Conservation (phyloP, 257 asterid genomes). For the Leonotis leonurus region DNA sequence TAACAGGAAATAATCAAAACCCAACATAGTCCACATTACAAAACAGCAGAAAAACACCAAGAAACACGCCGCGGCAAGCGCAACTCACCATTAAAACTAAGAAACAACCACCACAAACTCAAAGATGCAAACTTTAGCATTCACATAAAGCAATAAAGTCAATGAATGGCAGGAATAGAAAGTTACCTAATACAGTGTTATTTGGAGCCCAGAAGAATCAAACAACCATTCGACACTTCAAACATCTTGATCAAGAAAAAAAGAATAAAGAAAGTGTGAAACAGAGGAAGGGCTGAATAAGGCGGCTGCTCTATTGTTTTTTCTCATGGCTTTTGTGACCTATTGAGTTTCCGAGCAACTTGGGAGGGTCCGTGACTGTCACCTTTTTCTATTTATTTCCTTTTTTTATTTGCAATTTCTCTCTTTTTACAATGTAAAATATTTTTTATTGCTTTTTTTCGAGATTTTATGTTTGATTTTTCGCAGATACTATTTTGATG, state of each 20-base stretch:
- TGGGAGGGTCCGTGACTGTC: slow-evolving; percentile 24
- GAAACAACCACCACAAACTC: slow-evolving; percentile 9
- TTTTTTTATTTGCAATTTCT: not conserved
- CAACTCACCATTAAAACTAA: slow-evolving; percentile 17
- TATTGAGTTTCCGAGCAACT: slow-evolving; percentile 49
- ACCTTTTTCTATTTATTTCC: not conserved
- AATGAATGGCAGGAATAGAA: slow-evolving; percentile 10
- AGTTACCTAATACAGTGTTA: slow-evolving; percentile 30
- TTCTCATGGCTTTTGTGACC: slow-evolving; percentile 33
- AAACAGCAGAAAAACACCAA: slow-evolving; percentile 15
- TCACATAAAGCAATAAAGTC: slow-evolving; percentile 14
- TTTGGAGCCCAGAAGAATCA: slow-evolving; percentile 31
- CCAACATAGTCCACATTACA: slow-evolving; percentile 28
- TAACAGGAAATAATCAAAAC: not conserved
- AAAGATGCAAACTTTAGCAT: slow-evolving; percentile 13
- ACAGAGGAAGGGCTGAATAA: slow-evolving; percentile 40
- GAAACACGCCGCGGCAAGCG: slow-evolving; percentile 11
- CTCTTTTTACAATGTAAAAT: not conserved
- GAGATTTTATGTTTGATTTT: not conserved
- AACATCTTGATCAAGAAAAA: not conserved
- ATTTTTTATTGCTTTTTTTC: not conserved
- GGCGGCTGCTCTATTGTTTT: slow-evolving; percentile 42
- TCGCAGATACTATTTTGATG: slow-evolving; percentile 8
- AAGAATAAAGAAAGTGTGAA: slow-evolving; percentile 7
- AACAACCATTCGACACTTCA: not conserved